Base-by-base conservation (phyloP, 371 early-diverging fungal genomes). In the Mortierella sp. region DNA sequence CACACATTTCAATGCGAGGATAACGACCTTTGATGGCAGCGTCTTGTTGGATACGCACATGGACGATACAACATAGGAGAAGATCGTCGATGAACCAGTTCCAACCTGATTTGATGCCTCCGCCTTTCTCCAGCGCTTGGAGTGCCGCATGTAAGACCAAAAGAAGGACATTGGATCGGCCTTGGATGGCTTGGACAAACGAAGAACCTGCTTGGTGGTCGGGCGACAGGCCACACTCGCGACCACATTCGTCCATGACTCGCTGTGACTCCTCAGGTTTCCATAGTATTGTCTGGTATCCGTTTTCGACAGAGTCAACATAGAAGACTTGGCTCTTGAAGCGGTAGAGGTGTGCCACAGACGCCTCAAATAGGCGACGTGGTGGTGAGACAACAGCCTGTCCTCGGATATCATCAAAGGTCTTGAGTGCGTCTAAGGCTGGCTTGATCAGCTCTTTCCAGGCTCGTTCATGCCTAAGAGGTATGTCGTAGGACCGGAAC, bases 281-380 rank as follows among this genome's bases (percentile, higher is more conserved):
- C n/a, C n/a, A 37, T 37, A 37, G 5, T 3, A 3, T 37, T 53
- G 2, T 26, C 14, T 19, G 19, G 59, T 51, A 15, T 15, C 2
- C 18, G n/a, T n/a, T n/a, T n/a, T n/a, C n/a, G n/a, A n/a, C n/a
- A n/a, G n/a, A n/a, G n/a, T n/a, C n/a, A n/a, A n/a, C n/a, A n/a
- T n/a, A n/a, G n/a, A n/a, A n/a, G n/a, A n/a, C n/a, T n/a, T n/a
- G n/a, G n/a, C n/a, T n/a, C 46, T 75, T 70, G 46, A 66, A 21
- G 2, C 75, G 70, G 59, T 73, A 80, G n/a, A 82, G 57, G 7
- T 66, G 67, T 7, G 82, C 51, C 1, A 82, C 76, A 6, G 84
- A 76, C 0, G 84, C 76, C 45, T 83, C 84, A 62, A 66, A 83
- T n/a, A 76, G 56, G 15, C 23, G 43, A 60, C 71, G 80, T 7